These are phyloP conservation scores for Phellopilus nigrolimitatus DNA, from an alignment of 1,284 basidiomycete genomes.

Conservation along the genomic window DNA sequence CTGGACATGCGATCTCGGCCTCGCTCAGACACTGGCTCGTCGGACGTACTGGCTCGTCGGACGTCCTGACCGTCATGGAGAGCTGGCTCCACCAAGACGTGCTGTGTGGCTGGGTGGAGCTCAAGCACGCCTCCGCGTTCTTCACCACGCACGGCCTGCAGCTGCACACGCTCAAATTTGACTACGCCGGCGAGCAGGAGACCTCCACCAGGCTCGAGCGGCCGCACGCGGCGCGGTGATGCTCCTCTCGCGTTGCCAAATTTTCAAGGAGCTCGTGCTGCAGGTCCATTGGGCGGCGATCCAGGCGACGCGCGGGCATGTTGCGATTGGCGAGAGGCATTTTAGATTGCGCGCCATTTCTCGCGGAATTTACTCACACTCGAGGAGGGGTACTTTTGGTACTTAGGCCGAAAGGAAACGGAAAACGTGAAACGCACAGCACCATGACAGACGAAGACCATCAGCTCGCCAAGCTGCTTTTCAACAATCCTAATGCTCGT, in stretches of 20 bases:
- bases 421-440: too few species aligned
- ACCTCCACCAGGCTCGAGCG: neutral
- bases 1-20: conserved; percentile 15
- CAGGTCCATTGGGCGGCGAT: conserved; percentile 8
- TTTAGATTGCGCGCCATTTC: too few species aligned
- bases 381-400: too few species aligned
- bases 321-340: conserved; percentile 7
- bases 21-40: conserved; percentile 5
- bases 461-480: conserved; percentile 86
- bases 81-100: conserved; percentile 10
- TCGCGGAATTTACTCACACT: too few species aligned
- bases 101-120: conserved; percentile 8
- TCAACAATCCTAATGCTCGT: conserved; percentile 66
- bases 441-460: conserved; percentile 80
- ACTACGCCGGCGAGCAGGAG: conserved; percentile 11
- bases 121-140: neutral
- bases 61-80: conserved; percentile 11
- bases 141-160: conserved; percentile 12
- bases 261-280: conserved; percentile 12
- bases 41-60: conserved; percentile 10
- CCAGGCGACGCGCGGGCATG: conserved; percentile 6
- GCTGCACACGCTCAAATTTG: conserved; percentile 14
- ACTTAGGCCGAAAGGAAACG: too few species aligned
- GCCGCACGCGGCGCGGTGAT: conserved; percentile 3
- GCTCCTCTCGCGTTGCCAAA: conserved; percentile 5